Conservation (phyloP, 257 asterid species). For the Paulownia fortunei region DNA sequence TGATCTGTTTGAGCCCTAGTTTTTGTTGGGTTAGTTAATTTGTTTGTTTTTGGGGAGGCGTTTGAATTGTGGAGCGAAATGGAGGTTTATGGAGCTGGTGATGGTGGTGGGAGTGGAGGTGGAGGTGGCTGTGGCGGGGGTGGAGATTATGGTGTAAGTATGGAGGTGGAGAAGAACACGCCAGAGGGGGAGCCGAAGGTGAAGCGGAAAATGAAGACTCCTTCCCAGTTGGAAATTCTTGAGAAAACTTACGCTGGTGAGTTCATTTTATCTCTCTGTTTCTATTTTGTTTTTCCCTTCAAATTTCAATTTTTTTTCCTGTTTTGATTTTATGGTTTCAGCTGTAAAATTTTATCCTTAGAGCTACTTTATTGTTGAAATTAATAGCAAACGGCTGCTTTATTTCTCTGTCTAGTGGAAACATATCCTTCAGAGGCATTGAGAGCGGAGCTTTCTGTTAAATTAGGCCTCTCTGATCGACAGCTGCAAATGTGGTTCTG, state of each 20-base stretch:
- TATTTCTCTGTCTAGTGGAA: conserved; percentile 55
- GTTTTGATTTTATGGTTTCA: background rate
- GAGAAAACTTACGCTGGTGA: conserved; percentile 81
- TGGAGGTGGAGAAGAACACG: conserved; percentile 49
- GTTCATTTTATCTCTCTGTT: no score
- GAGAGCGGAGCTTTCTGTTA: conserved; percentile 78
- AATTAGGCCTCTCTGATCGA: conserved; percentile 81
- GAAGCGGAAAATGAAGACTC: conserved; percentile 90
- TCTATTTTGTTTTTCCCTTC: conserved; percentile 22
- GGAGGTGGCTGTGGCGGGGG: conserved; percentile 43
- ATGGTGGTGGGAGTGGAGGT: no score
- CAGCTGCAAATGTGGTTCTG: conserved; percentile 99
- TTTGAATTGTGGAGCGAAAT: conserved; percentile 40
- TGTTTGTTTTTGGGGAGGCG: conserved; percentile 4
- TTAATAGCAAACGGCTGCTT: conserved; percentile 23
- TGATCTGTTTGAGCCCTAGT: conserved; percentile 34
- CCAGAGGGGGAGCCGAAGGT: conserved; percentile 64
- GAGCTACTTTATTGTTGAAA: conserved; percentile 1
- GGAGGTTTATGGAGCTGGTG: no score
- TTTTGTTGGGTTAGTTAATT: conserved; percentile 29
- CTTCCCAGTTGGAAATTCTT: conserved; percentile 82
- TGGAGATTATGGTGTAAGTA: conserved; percentile 36
- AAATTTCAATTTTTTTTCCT: background rate
- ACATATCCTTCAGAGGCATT: conserved; percentile 79
- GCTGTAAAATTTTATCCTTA: background rate